These are phyloP conservation scores for Alternaria triticina DNA, from an alignment of 2,329 filamentous ascomycete genomes.

Conservation along the genomic window DNA sequence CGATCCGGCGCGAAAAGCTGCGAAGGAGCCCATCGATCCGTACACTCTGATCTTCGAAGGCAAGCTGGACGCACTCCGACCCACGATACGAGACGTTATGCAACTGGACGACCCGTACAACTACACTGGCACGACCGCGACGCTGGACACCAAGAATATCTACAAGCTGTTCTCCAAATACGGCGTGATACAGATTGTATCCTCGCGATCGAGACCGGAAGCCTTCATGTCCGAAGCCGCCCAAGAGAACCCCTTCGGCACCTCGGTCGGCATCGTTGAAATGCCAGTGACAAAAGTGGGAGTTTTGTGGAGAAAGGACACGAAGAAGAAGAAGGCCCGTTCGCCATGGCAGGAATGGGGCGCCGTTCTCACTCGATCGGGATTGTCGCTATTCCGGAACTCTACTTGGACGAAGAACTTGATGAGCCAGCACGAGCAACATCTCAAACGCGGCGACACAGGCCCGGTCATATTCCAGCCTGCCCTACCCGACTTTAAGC, in stretches of 20 bases:
- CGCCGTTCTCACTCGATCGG: slow-evolving; percentile 92
- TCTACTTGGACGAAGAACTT: slow-evolving; percentile 89
- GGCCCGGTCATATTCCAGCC: slow-evolving; percentile 88
- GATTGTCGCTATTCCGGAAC: slow-evolving; percentile 96
- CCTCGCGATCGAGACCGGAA: slow-evolving; percentile 88
- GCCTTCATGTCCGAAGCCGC: slow-evolving; percentile 92
- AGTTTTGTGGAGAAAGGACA: slow-evolving; percentile 90
- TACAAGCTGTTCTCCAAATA: slow-evolving; percentile 91
- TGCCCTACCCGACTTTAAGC: slow-evolving; percentile 88
- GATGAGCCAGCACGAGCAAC: slow-evolving; percentile 84
- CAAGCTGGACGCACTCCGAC: slow-evolving; percentile 81
- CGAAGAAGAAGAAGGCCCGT: slow-evolving; percentile 89
- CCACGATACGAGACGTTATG: slow-evolving; percentile 90
- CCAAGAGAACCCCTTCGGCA: slow-evolving; percentile 81
- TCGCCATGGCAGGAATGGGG: slow-evolving; percentile 99
- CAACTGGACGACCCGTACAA: slow-evolving; percentile 89
- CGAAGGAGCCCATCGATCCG: slow-evolving; percentile 89
- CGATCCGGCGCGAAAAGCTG: slow-evolving; percentile 68
- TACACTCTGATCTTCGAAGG: slow-evolving; percentile 93
- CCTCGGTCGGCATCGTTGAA: slow-evolving; percentile 86
- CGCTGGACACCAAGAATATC: slow-evolving; percentile 78
- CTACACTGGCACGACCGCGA: slow-evolving; percentile 78
- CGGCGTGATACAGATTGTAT: slow-evolving; percentile 92
- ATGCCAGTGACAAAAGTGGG: slow-evolving; percentile 98
- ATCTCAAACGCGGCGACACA: slow-evolving; percentile 78